Conservation (phyloP, 306 rosid genomes). For the Vigna trinervia region DNA sequence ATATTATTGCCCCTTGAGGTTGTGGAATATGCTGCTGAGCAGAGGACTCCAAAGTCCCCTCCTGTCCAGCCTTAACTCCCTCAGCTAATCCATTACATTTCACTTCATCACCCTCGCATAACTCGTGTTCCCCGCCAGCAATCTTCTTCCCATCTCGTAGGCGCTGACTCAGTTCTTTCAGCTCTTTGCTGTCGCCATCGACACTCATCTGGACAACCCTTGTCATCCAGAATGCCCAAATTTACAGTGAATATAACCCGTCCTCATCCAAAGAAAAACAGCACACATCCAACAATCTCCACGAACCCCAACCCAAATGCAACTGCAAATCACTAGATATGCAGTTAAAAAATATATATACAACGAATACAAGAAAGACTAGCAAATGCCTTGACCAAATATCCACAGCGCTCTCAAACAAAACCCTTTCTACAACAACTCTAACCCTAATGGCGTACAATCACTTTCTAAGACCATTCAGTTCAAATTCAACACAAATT, state of each 20-base stretch:
- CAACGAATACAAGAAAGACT: conserved; percentile 23
- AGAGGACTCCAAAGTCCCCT: conserved; percentile 50
- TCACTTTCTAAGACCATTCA: background rate
- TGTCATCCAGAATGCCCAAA: conserved; percentile 56
- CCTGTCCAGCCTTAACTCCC: conserved; percentile 57
- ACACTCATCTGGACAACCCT: conserved; percentile 66
- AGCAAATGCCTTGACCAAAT: conserved; percentile 11
- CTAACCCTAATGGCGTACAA: conserved; percentile 46
- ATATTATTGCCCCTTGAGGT: conserved; percentile 75
- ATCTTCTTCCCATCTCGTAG: conserved; percentile 52
- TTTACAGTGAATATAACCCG: conserved; percentile 46
- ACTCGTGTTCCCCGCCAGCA: conserved; percentile 44
- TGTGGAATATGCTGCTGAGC: conserved; percentile 56
- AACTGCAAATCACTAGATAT: conserved; percentile 45
- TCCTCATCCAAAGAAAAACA: conserved; percentile 52
- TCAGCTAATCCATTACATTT: conserved; percentile 54
- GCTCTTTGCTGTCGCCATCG: conserved; percentile 55
- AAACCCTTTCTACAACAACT: conserved; percentile 41
- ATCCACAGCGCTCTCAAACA: conserved; percentile 41
- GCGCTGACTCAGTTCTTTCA: conserved; percentile 46
- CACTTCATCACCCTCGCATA: conserved; percentile 52
- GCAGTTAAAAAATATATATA: conserved; percentile 31
- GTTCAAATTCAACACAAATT: conserved; percentile 25
- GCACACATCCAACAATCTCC: conserved; percentile 44
- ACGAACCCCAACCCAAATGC: conserved; percentile 46